Evolutionary conservation across 495 filamentous ascomycete genomes (phyloP).

Genomic region (Lentithecium fluviatile): DNA sequence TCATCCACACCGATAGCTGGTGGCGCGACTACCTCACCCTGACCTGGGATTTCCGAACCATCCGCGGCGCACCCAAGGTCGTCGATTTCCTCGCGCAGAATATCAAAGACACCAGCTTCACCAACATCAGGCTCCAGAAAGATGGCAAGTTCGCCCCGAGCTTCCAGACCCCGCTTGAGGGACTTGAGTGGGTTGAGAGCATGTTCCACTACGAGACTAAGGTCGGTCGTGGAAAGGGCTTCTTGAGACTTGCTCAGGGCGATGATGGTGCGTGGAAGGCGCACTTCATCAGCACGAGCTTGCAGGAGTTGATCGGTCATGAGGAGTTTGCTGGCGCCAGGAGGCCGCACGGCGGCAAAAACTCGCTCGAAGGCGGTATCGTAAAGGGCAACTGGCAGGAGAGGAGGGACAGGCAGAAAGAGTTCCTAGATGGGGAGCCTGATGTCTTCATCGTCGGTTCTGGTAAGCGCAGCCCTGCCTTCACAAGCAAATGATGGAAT

Average conservation of each 20-base stretch:
- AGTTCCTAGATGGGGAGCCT: constrained; percentile 60
- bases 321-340: constrained; percentile 17
- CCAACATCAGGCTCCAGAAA: constrained; percentile 11
- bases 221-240: constrained; percentile 28
- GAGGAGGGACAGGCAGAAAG: constrained; percentile 53
- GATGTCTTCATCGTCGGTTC: constrained; percentile 66
- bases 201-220: constrained; percentile 35
- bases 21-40: constrained; percentile 37
- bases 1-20: constrained; percentile 28
- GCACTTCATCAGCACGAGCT: constrained; percentile 32
- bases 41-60: constrained; percentile 37
- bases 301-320: constrained; percentile 28
- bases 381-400: constrained; percentile 62
- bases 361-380: constrained; percentile 29
- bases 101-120: neutral
- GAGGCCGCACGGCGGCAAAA: constrained; percentile 33
- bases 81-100: constrained; percentile 18
- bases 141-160: constrained; percentile 13
- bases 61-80: constrained; percentile 26
- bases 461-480: constrained; percentile 31
- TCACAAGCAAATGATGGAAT: neutral
- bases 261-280: constrained; percentile 33
- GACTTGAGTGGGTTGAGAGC: constrained; percentile 31
- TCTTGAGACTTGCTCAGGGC: constrained; percentile 24
- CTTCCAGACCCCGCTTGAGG: constrained; percentile 11